A percentile compares a stretch with the other conserved stretches of the same genome.
Conservation (phyloP, 257 asterid genomes). For the Nicotiana knightiana region DNA sequence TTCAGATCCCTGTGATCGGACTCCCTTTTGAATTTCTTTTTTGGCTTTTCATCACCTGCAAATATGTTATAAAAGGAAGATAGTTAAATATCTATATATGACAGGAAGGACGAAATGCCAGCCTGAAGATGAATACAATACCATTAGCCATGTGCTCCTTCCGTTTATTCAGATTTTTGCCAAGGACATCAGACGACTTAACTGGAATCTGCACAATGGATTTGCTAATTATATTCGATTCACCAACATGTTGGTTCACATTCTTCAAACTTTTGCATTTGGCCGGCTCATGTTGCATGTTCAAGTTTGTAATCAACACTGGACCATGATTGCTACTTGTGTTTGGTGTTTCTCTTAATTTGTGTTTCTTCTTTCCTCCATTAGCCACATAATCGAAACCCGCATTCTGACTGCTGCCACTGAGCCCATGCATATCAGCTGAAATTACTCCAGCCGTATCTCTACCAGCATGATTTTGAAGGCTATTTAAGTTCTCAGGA, state of each 20-base stretch:
- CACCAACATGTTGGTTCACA: conserved; percentile 38
- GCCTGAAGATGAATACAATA: conserved; percentile 24
- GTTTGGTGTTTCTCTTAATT: conserved; percentile 35
- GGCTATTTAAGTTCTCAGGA: conserved; percentile 37
- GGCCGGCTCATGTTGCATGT: conserved; percentile 27
- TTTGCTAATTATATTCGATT: conserved; percentile 28
- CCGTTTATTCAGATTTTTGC: conserved; percentile 32
- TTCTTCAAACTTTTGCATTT: conserved; percentile 41
- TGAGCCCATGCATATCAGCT: conserved; percentile 24
- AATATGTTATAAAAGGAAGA: conserved; percentile 24
- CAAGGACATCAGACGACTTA: conserved; percentile 25
- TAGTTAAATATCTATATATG: conserved; percentile 16
- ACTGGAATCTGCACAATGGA: conserved; percentile 27
- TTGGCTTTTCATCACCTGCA: conserved; percentile 55
- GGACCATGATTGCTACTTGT: conserved; percentile 23
- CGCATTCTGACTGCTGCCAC: conserved; percentile 24
- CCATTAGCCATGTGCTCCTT: conserved; percentile 51
- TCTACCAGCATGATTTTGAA: conserved; percentile 37
- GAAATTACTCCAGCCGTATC: conserved; percentile 33
- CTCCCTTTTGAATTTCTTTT: conserved; percentile 47
- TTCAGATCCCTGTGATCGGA: conserved; percentile 33
- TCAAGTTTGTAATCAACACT: conserved; percentile 21
- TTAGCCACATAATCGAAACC: conserved; percentile 21
- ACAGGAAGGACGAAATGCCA: conserved; percentile 18
- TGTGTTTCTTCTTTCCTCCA: conserved; percentile 47